These are phyloP conservation scores for Psidium friedrichsthalianum DNA, from an alignment of 345 rosid genomes.

Conservation along the genomic window DNA sequence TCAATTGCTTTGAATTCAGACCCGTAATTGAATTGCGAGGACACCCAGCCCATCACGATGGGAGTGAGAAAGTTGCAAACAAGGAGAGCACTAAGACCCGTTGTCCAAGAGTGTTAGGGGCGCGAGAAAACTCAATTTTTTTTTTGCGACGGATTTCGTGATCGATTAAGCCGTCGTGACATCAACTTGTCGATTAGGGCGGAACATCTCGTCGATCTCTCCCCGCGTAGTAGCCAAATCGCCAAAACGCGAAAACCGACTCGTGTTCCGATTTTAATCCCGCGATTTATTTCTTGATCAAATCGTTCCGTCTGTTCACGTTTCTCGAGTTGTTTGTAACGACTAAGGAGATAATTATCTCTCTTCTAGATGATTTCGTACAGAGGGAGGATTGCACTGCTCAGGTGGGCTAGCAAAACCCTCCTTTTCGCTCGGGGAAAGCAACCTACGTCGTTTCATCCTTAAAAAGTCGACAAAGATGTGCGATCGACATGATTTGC, in stretches of 20 bases:
- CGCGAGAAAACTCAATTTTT: too few species aligned
- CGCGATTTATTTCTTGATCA: accelerated
- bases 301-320: not conserved
- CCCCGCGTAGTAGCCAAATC: not conserved
- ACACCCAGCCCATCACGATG: not conserved
- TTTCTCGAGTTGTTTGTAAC: not conserved
- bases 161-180: not conserved
- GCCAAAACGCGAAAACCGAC: not conserved
- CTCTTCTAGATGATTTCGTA: not conserved
- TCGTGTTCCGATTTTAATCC: not conserved
- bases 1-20: not conserved
- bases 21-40: not conserved
- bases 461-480: not conserved
- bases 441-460: not conserved
- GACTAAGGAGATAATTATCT: not conserved
- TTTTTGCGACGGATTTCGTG: accelerated
- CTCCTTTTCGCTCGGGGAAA: not conserved
- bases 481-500: not conserved
- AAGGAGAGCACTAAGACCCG: not conserved
- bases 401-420: not conserved
- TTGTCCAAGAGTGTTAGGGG: too few species aligned
- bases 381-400: not conserved
- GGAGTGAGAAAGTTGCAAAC: not conserved
- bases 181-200: not conserved
- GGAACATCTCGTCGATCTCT: not conserved